Base-by-base conservation (phyloP, 2,329 filamentous ascomycete genomes). In the Magnaporthiopsis rhizophila region DNA sequence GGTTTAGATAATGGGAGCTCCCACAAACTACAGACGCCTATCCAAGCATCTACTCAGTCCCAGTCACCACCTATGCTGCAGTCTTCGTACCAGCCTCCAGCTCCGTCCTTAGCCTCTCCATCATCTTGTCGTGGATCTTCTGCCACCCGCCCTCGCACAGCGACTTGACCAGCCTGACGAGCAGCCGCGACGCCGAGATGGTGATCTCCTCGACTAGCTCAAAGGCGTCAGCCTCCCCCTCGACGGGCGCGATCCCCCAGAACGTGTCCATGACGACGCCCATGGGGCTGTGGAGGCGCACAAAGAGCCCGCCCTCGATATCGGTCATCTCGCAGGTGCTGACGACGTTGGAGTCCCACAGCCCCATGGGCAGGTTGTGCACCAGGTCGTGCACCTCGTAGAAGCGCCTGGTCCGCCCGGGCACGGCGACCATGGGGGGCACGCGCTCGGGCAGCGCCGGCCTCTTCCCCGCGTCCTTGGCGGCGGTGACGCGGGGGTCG, bases 301-400 rank as follows among this genome's bases (percentile, higher is more conserved):
- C 79, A 70, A 83, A 85, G 8, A 83, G 69, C 24, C 83, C 83
- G 34, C 72, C 75, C n/a, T 74, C 74, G 24, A 81, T 73, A 66
- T 83, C 73, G 24, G 81, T 79, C 66, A 85, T 81, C 72, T 85
- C 83, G 69, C 83, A 83, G 7, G 72, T 79, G 74, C 82, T 84
- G 63, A 81, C 76, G 8, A 85, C 80, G 61, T 80, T 79, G 62
- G 77, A 80, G 69, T 83, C 81, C 82, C 81, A 85, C 34, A 86
- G 75, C 2, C 82, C 82, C 18, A 81, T 81, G 3, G 83, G 82
- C 30, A 85, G 74, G 53, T 81, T 76, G 68, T 84, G 81, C 9
- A 84, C 76, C 53, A 77, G 74, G 67, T 83, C 80, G 8, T 77
- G 81, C 30, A 85, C 80, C 38, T 76, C 74, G 73, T 80, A 85